Base-by-base conservation (phyloP, 306 rosid genomes). In the Aeschynomene evenia region DNA sequence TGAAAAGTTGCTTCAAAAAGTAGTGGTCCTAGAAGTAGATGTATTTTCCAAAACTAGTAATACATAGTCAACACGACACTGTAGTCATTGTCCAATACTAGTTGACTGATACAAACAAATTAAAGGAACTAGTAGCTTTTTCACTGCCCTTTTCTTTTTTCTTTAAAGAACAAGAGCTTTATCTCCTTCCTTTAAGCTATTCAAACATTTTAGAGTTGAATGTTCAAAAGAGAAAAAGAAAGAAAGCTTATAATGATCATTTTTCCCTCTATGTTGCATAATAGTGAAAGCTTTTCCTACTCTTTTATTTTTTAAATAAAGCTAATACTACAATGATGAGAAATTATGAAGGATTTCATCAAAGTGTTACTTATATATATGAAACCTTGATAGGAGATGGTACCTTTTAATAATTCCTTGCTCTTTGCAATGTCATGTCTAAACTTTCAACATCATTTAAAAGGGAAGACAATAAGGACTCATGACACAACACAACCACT, bases 21-120 rank as follows among this genome's bases (percentile, higher is more conserved):
- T 22, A 9, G 78, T 78, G 76, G 86, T 81, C 77, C 79, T 68
- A 63, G 61, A 50, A 10, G 23, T 68, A 21, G 48, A 77, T 54
- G 70, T n/a, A n/a, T 68, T 77, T 77, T 69, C 77, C 85, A 58
- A 57, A 77, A 77, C 50, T 64, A 63, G 86, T 64, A 69, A 19
- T 64, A 13, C 75, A 49, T 45, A 60, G 76, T 69, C 75, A 73
- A 73, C 66, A 33, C 12, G 60, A 28, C 29, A 39, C 55, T 56
- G 9, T 23, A 50, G 82, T 81, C 76, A 69, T 69, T 56, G 66
- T 11, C 55, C 68, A 56, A 62, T 50, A 16, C 57, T 52, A 54
- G 61, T 72, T 74, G 75, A 50, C 75, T 74, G 77, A 51, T 45
- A 59, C 46, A 26, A 55, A 22, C 15, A 77, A n/a, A n/a, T n/a